Evolutionary conservation across 2,329 filamentous ascomycete species (phyloP).

Genomic region (Alternaria tenuissima): DNA sequence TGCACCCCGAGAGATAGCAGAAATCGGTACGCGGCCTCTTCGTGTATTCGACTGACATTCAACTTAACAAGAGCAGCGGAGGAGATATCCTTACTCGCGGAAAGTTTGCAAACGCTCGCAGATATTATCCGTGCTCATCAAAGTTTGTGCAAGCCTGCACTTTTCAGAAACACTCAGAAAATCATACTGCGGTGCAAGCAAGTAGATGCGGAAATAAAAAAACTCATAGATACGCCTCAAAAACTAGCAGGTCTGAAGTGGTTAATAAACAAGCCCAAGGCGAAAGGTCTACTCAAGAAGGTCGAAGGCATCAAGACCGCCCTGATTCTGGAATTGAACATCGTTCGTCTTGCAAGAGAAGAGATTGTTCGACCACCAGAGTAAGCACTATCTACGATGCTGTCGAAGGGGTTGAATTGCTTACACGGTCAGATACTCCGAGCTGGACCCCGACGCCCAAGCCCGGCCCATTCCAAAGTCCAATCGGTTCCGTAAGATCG

Average conservation of each 20-base stretch:
- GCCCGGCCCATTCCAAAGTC: neutral
- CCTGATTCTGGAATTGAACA: constrained; percentile 20
- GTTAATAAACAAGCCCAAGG: constrained; percentile 24
- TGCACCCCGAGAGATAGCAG: constrained; percentile 26
- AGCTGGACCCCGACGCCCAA: neutral
- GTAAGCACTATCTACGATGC: neutral
- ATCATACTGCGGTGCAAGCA: constrained; percentile 7
- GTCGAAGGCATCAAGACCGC: constrained; percentile 31
- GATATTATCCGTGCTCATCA: neutral
- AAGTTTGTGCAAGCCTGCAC: constrained; percentile 4
- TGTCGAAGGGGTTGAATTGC: neutral
- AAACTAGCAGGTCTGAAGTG: constrained; percentile 26
- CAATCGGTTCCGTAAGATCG: constrained; percentile 29
- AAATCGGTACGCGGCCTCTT: constrained; percentile 14
- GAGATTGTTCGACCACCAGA: constrained; percentile 5
- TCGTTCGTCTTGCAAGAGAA: constrained; percentile 26
- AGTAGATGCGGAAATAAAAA: constrained; percentile 5
- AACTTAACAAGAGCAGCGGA: constrained; percentile 2
- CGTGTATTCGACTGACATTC: neutral
- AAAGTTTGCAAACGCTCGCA: constrained; percentile 7
- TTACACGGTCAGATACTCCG: neutral
- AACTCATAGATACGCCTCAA: constrained; percentile 7
- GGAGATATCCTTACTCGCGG: constrained; percentile 8
- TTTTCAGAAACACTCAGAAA: neutral
- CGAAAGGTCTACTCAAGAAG: constrained; percentile 26